Percentiles rank a stretch among this genome's conserved stretches.
Evolutionary conservation across 208 protist genomes (phyloP).

Genomic region (Crithidia sp.): DNA sequence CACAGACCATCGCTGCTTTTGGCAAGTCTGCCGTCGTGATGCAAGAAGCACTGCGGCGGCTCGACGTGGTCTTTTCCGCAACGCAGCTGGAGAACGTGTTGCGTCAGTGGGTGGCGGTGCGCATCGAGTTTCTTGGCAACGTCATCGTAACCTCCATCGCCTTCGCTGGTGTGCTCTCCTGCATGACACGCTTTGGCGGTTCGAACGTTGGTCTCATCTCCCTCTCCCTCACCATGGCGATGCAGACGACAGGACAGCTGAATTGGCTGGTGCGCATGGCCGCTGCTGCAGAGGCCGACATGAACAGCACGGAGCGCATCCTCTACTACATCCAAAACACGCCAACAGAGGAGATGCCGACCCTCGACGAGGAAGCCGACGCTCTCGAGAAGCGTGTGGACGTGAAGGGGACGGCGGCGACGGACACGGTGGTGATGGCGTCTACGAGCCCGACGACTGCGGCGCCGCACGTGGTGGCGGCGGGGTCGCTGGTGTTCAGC

Average conservation of each 20-base stretch:
- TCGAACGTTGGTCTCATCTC: slow-evolving; percentile 34
- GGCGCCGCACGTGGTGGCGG: slow-evolving; percentile 26
- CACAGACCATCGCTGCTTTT: slow-evolving; percentile 79
- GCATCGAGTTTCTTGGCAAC: slow-evolving; percentile 89
- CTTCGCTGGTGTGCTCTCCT: slow-evolving; percentile 49
- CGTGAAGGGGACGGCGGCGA: slow-evolving; percentile 1
- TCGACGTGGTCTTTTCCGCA: slow-evolving; percentile 69
- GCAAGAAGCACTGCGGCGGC: slow-evolving; percentile 46
- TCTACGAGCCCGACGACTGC: not conserved
- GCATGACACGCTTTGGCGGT: slow-evolving; percentile 31
- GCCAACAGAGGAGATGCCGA: slow-evolving; percentile 51
- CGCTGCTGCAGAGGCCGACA: not conserved
- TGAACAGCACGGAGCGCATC: slow-evolving; percentile 63
- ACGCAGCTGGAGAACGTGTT: slow-evolving; percentile 38
- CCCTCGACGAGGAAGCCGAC: slow-evolving; percentile 10
- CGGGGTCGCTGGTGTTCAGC: not conserved
- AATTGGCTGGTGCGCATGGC: slow-evolving; percentile 39
- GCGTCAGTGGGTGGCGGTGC: slow-evolving; percentile 86
- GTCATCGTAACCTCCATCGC: slow-evolving; percentile 50
- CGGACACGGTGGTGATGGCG: slow-evolving; percentile 28
- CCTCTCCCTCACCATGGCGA: slow-evolving; percentile 50
- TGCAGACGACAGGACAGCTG: slow-evolving; percentile 31
- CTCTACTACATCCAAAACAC: slow-evolving; percentile 71
- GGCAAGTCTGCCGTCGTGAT: slow-evolving; percentile 38
- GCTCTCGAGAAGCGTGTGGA: slow-evolving; percentile 1